A percentile compares a stretch with the other conserved stretches of the same genome.
phyloP scores from a whole-genome alignment of 768 basidiomycete species.

The Trametes cubensis region DNA sequence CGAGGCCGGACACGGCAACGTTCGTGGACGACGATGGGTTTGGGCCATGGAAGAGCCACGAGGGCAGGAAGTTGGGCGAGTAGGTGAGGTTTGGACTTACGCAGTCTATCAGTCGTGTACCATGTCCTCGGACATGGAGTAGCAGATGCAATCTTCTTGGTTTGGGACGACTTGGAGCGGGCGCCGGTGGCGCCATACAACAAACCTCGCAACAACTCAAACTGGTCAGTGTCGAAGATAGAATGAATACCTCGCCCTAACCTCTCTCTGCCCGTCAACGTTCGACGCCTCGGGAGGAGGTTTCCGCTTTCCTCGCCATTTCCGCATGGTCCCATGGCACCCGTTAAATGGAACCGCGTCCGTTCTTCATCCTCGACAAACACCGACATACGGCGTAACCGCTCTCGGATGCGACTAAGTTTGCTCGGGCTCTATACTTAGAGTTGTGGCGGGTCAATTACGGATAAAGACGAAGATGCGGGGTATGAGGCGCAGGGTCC shows the following conservation, averaged over 20 bases:
- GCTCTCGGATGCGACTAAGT: conserved; percentile 2
- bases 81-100: neutral
- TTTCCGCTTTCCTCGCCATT: conserved; percentile 9
- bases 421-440: neutral
- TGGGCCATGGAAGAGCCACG: conserved; percentile 27
- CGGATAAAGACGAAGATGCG: conserved; percentile 2
- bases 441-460: conserved; percentile 5
- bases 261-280: neutral
- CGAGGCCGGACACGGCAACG: conserved; percentile 24
- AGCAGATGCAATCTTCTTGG: neutral
- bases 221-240: neutral
- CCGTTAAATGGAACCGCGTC: neutral
- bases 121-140: conserved; percentile 2
- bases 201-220: neutral
- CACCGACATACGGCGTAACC: neutral
- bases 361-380: neutral
- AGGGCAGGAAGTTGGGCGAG: conserved; percentile 2
- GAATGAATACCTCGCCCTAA: neutral
- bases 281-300: neutral
- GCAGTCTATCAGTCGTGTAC: conserved; percentile 2
- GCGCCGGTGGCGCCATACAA: neutral
- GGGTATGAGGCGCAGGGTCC: neutral
- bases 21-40: conserved; percentile 29
- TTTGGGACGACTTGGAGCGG: neutral
- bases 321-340: conserved; percentile 13